Percentiles rank a stretch among this genome's conserved stretches.
phyloP scores from a whole-genome alignment of 805 yeast genomes.

The Cyberlindnera meyerae region DNA sequence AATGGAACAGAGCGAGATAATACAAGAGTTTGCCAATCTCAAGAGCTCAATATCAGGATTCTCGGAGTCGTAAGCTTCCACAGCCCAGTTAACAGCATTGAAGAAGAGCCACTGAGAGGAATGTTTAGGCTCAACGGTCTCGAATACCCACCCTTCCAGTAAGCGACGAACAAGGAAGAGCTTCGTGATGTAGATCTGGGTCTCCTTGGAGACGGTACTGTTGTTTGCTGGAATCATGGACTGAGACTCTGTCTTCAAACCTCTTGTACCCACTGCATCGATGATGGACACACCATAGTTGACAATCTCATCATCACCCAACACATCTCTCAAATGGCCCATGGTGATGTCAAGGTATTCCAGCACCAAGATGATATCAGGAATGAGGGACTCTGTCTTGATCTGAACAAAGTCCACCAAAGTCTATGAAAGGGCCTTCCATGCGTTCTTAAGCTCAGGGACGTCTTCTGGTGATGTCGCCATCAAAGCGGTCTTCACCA shows the following conservation, averaged over 20 bases:
- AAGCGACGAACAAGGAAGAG: constrained; percentile 56
- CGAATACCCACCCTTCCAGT: constrained; percentile 33
- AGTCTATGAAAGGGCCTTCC: constrained; percentile 30
- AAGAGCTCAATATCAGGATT: constrained; percentile 50
- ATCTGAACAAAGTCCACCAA: constrained; percentile 42
- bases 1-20: constrained; percentile 44
- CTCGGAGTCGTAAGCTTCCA: constrained; percentile 45
- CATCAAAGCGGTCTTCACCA: constrained; percentile 40
- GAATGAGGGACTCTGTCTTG: constrained; percentile 41
- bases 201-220: constrained; percentile 26
- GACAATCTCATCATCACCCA: constrained; percentile 37
- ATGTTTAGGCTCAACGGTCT: constrained; percentile 25
- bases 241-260: constrained; percentile 26
- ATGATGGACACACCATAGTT: constrained; percentile 41
- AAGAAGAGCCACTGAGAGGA: constrained; percentile 42
- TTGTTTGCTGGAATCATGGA: constrained; percentile 29
- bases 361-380: constrained; percentile 60
- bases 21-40: constrained; percentile 57
- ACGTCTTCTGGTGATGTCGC: constrained; percentile 20
- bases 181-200: constrained; percentile 55
- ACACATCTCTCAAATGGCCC: constrained; percentile 35
- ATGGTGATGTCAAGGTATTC: constrained; percentile 56
- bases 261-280: constrained; percentile 52
- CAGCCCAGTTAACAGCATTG: constrained; percentile 48
- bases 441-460: constrained; percentile 24